Evolutionary conservation across 306 rosid species (phyloP).

Genomic region (Herpetospermum pedunculosum): DNA sequence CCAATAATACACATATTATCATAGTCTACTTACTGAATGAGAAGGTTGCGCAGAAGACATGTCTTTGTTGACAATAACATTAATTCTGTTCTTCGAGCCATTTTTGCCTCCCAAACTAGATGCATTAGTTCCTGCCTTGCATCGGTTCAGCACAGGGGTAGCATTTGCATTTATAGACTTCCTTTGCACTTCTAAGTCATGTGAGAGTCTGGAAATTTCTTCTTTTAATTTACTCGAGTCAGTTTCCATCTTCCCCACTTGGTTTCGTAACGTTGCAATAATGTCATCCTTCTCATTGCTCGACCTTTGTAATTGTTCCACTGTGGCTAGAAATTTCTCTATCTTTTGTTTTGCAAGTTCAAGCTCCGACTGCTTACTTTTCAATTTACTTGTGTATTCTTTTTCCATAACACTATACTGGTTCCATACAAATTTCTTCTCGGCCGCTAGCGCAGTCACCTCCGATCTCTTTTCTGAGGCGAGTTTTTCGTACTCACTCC

Average conservation of each 20-base stretch:
- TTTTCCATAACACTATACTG: neutral
- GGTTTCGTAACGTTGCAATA: slow-evolving; percentile 32
- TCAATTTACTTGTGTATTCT: neutral
- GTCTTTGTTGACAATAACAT: neutral
- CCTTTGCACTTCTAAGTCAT: slow-evolving; percentile 40
- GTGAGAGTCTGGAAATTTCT: slow-evolving; percentile 34
- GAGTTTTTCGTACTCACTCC: slow-evolving; percentile 48
- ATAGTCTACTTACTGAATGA: neutral
- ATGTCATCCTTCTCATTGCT: slow-evolving; percentile 44
- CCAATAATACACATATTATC: neutral
- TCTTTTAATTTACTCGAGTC: slow-evolving; percentile 43
- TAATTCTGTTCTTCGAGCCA: neutral
- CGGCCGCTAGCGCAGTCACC: slow-evolving; percentile 40
- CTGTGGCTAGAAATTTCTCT: slow-evolving; percentile 2
- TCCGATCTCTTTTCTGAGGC: slow-evolving; percentile 36
- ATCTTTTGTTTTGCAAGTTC: slow-evolving; percentile 15
- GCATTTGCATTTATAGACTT: slow-evolving; percentile 24
- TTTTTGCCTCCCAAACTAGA: slow-evolving; percentile 3
- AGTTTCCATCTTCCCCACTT: slow-evolving; percentile 38
- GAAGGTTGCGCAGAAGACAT: neutral
- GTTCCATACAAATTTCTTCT: slow-evolving; percentile 6
- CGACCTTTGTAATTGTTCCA: slow-evolving; percentile 30
- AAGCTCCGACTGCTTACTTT: slow-evolving; percentile 27
- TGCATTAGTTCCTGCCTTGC: neutral
- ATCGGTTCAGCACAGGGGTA: slow-evolving; percentile 39